Evolutionary conservation across 768 basidiomycete species (phyloP), one percentile per base, ranked within the genome.

Genomic region (Phylloporus sp.): DNA sequence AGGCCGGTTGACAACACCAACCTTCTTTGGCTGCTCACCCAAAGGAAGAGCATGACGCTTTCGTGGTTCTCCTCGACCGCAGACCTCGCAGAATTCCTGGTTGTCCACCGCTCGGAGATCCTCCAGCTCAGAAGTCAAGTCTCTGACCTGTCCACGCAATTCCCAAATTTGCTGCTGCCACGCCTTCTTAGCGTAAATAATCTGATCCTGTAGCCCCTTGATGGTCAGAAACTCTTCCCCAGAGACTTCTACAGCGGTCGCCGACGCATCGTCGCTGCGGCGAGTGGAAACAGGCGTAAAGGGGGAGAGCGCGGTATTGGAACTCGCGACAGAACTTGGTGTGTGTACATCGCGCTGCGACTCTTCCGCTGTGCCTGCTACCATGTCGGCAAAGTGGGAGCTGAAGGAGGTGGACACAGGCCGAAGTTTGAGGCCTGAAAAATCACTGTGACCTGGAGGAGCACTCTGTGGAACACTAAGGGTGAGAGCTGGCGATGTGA

Each of bases 81-180:
- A 89, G 31, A 67, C 59, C 4, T 75, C 69, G 61, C 87, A 90
- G 46, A 76, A 78, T 20, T 57, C 61, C 38, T 69, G 69, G 37
- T 66, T 62, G 32, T 73, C 73, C 14, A 55, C 61, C 22, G 64
- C 65, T 38, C 74, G 78, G 33, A 82, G 65, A 21, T 73, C 76
- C 27, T 83, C 81, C 27, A 90, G 61, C 61, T 90, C 84, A 17
- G 76, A 71, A 52, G 84, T 82, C 47, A 91, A 69, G 60, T 84
- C 82, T 38, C 77, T 77, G 36, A 90, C 76, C 60, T 86, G 84
- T 11, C 78, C 76, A 58, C 86, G 86, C 41, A 90, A 68, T 58
- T 89, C 87, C 81, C 77, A 80, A 41, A 88, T 75, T 48, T 85
- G 81, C 47, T 72, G 76, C 57, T 86, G 83, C 82, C 84, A 88